phyloP scores from a whole-genome alignment of 2,329 filamentous ascomycete species.

The Fusarium chaquense region DNA sequence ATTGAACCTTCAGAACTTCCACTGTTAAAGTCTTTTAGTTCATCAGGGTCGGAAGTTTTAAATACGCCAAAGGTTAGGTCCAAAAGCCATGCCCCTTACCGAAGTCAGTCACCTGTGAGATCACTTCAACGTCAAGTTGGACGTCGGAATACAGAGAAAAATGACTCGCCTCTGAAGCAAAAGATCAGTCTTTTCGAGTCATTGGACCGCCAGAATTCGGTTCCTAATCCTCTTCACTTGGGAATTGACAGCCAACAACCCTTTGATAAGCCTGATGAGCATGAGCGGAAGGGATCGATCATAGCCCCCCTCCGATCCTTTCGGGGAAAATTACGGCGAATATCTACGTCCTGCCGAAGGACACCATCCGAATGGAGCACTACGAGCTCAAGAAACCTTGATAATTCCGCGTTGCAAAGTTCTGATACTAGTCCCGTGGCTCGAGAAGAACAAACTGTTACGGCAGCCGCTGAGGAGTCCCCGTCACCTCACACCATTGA shows the following conservation, averaged over 20 bases:
- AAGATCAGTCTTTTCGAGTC: conserved; percentile 51
- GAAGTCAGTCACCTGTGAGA: background rate
- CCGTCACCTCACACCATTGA: conserved; percentile 22
- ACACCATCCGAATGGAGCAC: conserved; percentile 39
- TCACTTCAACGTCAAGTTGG: conserved; percentile 2
- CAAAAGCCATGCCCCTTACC: conserved; percentile 11
- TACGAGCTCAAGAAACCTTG: conserved; percentile 14
- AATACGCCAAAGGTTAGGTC: background rate
- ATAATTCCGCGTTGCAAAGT: background rate
- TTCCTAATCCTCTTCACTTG: background rate
- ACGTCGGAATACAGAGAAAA: conserved; percentile 17
- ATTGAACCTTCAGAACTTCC: conserved; percentile 7
- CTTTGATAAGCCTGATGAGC: background rate
- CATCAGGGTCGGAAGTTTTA: conserved; percentile 2
- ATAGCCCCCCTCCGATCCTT: conserved; percentile 13
- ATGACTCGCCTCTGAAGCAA: conserved; percentile 44
- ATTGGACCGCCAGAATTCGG: conserved; percentile 28
- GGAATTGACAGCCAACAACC: background rate
- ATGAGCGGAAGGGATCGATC: background rate
- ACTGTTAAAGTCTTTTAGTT: conserved; percentile 19
- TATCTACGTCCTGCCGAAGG: conserved; percentile 39
- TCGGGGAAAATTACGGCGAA: conserved; percentile 29
- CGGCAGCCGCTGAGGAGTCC: background rate
- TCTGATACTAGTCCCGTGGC: background rate
- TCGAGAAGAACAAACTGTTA: background rate